These are phyloP conservation scores for Raddia distichophylla DNA, from an alignment of 176 grass and related monocot genomes.

Conservation along the genomic window DNA sequence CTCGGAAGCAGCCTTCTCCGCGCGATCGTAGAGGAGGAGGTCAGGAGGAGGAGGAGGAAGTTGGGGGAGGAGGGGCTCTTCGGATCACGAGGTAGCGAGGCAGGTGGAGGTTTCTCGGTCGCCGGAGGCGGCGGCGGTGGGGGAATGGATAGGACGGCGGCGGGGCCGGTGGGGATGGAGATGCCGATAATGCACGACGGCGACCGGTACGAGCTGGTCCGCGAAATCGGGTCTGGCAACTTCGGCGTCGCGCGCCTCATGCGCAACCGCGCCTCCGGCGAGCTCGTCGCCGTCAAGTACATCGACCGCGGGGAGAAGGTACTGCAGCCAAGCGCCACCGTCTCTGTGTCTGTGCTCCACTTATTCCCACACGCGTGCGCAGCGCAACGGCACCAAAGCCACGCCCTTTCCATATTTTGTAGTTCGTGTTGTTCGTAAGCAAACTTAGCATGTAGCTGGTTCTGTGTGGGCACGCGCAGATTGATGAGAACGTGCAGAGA, in stretches of 20 bases:
- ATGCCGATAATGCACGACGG: conserved; percentile 65
- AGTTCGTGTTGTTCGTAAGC: no score
- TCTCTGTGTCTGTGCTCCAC: neutral
- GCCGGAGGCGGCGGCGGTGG: neutral
- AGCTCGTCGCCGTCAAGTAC: conserved; percentile 75
- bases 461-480: conserved; percentile 24
- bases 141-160: conserved; percentile 45
- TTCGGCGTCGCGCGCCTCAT: conserved; percentile 70
- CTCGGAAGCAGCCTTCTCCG: neutral
- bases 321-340: no score
- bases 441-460: neutral
- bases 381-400: no score
- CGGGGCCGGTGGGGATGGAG: conserved; percentile 51
- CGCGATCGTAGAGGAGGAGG: neutral
- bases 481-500: conserved; percentile 80
- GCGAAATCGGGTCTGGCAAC: conserved; percentile 65
- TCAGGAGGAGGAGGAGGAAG: neutral
- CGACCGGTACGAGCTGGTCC: conserved; percentile 61
- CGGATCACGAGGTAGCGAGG: neutral
- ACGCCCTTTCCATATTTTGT: neutral
- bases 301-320: conserved; percentile 73
- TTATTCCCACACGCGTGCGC: neutral
- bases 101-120: neutral
- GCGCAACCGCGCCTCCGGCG: conserved; percentile 57
- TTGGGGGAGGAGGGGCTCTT: no score